phyloP scores from a whole-genome alignment of 2,329 filamentous ascomycete species.

The Clonostachys solani region DNA sequence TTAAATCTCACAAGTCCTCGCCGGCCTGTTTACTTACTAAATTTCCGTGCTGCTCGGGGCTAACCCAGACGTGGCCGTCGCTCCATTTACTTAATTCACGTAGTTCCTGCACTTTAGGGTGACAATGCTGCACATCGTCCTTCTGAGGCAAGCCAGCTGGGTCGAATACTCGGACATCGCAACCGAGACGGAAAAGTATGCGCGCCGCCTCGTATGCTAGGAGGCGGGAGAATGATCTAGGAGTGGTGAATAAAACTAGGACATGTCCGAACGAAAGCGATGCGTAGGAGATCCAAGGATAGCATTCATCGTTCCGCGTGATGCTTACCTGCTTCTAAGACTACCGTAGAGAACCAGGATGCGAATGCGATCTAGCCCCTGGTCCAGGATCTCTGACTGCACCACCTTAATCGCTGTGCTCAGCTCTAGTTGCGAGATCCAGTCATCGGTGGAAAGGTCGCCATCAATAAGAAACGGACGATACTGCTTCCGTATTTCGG shows the following conservation, averaged over 20 bases:
- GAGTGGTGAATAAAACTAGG: background rate
- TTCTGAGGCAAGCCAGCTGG: slow-evolving; percentile 57
- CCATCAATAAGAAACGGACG: slow-evolving; percentile 50
- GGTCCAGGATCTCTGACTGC: slow-evolving; percentile 32
- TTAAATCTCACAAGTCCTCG: background rate
- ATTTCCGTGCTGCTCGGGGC: slow-evolving; percentile 64
- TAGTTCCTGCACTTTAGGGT: slow-evolving; percentile 60
- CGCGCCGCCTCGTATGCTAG: slow-evolving; percentile 55
- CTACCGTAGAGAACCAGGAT: slow-evolving; percentile 60
- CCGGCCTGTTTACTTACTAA: slow-evolving; percentile 29
- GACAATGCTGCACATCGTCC: slow-evolving; percentile 52
- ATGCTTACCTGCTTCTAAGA: slow-evolving; percentile 32
- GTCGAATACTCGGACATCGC: slow-evolving; percentile 61
- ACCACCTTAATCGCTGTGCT: slow-evolving; percentile 46
- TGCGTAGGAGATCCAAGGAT: too few relatives aligned
- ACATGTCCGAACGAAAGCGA: too few relatives aligned
- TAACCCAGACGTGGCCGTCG: slow-evolving; percentile 63
- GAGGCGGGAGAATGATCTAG: slow-evolving; percentile 53
- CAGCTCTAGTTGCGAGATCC: slow-evolving; percentile 53
- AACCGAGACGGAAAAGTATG: slow-evolving; percentile 60
- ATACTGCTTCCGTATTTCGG: slow-evolving; percentile 38
- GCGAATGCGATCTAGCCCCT: slow-evolving; percentile 31
- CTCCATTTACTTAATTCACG: slow-evolving; percentile 58
- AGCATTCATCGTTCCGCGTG: too few relatives aligned
- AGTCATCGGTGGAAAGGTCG: slow-evolving; percentile 36